Base-by-base conservation (phyloP, 2,329 filamentous ascomycete genomes). In the Dactylellina parvicollis region DNA sequence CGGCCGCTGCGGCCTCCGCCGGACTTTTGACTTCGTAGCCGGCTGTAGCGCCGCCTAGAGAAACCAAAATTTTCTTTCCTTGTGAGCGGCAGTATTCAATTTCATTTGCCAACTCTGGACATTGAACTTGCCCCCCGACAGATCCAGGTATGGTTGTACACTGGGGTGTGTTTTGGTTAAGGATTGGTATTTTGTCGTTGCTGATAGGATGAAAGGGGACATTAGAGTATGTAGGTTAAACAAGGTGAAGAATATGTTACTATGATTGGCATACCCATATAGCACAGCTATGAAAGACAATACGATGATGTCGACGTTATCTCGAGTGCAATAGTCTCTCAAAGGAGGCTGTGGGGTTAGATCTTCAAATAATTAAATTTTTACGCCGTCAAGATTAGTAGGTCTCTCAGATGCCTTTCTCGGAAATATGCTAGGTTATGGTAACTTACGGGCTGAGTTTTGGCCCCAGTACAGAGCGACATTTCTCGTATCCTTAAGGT, bases 51-150 rank as follows among this genome's bases (percentile, higher is more conserved):
- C 90, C 90, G n/a, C 89, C 90, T 42, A 92, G 83, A 2, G 89
- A 92, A 8, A 92, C 83, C 38, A 91, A 79, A 75, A 92, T 88
- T 0, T 88, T 90, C 81, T 92, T 92, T 75, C 85, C 85, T 74
- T 87, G 80, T 14, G 80, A 76, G 79, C 92, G 89, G 80, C 90
- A 92, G 7, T 83, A 69, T 42, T 69, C 32, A 8, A 74, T 69
- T 8, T 74, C 62, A 3, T 47, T 12, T 4, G 62, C 62, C 4
- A 69, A 18, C 16, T 71, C 49, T 1, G 49, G 56, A 24, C 66
- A 71, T 8, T 18, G 5, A 4, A 71, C 16, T 32, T 69, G 64
- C 22, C 46, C 36, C 40, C 55, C 57, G 2, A 22, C 4, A 16
- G 46, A 28, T 24, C 42, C 38, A 10, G 34, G 46, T 9, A 44